These are phyloP conservation scores for Poa pratensis DNA, from an alignment of 176 grass and related monocot genomes.

Conservation along the genomic window DNA sequence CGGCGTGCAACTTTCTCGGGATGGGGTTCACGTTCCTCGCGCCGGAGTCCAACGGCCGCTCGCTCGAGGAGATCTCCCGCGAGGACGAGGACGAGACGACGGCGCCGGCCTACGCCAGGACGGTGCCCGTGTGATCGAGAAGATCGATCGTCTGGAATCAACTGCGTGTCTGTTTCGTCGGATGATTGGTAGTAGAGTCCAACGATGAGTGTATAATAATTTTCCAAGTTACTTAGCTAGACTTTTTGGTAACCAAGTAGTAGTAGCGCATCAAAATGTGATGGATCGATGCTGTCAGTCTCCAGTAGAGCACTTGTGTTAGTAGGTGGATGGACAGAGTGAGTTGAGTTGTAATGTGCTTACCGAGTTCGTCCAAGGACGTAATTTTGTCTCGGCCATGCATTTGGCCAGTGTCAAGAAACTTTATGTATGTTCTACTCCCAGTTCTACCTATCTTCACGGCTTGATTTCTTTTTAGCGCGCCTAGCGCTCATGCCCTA, in stretches of 20 bases:
- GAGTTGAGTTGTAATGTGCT: background rate
- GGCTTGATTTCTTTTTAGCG: too few species aligned
- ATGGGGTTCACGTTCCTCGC: constrained; percentile 50
- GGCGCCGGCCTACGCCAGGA: constrained; percentile 20
- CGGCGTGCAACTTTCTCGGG: constrained; percentile 43
- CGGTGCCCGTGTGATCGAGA: constrained; percentile 26
- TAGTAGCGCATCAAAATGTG: background rate
- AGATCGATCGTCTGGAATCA: background rate
- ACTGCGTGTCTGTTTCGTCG: background rate
- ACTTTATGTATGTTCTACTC: background rate
- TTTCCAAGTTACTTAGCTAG: background rate
- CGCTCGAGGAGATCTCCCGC: constrained; percentile 64
- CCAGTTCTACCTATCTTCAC: too few species aligned
- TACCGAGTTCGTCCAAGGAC: background rate
- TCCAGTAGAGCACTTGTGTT: background rate
- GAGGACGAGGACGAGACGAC: constrained; percentile 44
- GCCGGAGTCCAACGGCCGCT: constrained; percentile 64
- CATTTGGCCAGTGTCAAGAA: background rate
- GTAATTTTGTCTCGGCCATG: background rate
- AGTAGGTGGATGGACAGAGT: background rate
- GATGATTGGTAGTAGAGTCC: background rate
- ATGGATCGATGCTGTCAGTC: background rate
- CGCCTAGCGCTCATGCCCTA: too few species aligned
- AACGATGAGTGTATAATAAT: background rate
- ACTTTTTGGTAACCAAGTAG: background rate